Conservation (phyloP, 2,329 filamentous ascomycete species). For the Pseudocercospora vitis region DNA sequence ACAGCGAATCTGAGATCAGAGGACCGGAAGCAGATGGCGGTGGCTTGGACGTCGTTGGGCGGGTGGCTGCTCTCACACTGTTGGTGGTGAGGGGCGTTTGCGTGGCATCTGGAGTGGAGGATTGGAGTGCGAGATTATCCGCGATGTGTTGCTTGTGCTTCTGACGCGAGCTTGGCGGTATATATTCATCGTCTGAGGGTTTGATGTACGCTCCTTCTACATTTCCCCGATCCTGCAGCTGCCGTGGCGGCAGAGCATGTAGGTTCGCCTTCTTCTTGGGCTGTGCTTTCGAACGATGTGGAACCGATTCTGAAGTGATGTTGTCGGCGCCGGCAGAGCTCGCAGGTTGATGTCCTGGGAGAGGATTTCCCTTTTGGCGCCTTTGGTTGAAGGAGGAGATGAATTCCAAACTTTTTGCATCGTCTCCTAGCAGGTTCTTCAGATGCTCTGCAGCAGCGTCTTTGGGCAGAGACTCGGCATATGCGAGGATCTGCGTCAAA, state of each 20-base stretch:
- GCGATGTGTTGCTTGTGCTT: constrained; percentile 41
- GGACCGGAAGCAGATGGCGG: constrained; percentile 72
- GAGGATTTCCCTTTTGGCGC: constrained; percentile 47
- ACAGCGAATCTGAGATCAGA: constrained; percentile 71
- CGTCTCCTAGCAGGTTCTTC: constrained; percentile 83
- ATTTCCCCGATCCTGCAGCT: constrained; percentile 61
- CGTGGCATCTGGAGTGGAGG: constrained; percentile 50
- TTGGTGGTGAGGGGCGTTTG: constrained; percentile 47
- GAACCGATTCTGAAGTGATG: constrained; percentile 25
- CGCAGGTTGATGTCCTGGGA: constrained; percentile 18
- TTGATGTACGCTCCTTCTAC: constrained; percentile 73
- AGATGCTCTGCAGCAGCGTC: constrained; percentile 79
- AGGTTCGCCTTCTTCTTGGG: constrained; percentile 46
- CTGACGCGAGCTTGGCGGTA: constrained; percentile 52
- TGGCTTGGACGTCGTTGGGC: constrained; percentile 49
- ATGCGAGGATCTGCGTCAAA: constrained; percentile 79
- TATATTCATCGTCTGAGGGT: constrained; percentile 70
- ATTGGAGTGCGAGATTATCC: constrained; percentile 51
- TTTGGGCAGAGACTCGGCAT: constrained; percentile 74
- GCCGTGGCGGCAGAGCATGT: constrained; percentile 42
- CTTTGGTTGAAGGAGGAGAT: constrained; percentile 73
- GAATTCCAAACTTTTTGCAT: constrained; percentile 70
- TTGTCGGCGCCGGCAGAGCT: constrained; percentile 14
- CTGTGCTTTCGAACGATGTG: constrained; percentile 21
- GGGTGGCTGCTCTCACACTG: constrained; percentile 46